Conservation (phyloP, 2,329 filamentous ascomycete genomes). For the Aspergillus alliaceus region DNA sequence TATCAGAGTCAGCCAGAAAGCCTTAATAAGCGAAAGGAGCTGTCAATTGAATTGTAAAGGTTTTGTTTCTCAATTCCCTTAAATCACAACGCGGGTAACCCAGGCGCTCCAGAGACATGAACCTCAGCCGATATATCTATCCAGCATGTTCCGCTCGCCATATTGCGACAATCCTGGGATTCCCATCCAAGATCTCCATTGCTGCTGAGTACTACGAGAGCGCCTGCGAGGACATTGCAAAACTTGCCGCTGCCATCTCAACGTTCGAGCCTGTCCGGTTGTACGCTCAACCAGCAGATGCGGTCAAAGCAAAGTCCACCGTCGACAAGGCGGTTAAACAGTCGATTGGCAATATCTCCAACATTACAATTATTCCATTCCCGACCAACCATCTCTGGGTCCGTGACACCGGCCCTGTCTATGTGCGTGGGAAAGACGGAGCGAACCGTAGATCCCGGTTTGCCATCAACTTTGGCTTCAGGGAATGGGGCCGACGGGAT, state of each 20-base stretch:
- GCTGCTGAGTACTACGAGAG: conserved; percentile 18
- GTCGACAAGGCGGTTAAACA: conserved; percentile 3
- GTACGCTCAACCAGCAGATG: conserved; percentile 26
- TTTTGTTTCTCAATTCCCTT: too few species aligned
- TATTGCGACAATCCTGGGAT: conserved; percentile 28
- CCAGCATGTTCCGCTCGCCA: conserved; percentile 23
- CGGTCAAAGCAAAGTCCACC: conserved; percentile 12
- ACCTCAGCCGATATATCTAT: too few species aligned
- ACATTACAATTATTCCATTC: conserved; percentile 16
- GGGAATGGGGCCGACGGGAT: conserved; percentile 22
- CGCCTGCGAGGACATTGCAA: conserved; percentile 26
- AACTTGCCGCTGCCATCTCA: conserved; percentile 28
- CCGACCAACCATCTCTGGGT: conserved; percentile 21
- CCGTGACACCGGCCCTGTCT: conserved; percentile 20
- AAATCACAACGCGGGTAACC: too few species aligned
- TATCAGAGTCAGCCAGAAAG: too few species aligned
- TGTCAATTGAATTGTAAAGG: too few species aligned
- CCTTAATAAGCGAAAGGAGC: too few species aligned
- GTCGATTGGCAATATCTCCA: conserved; percentile 7
- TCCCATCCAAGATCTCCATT: conserved; percentile 24
- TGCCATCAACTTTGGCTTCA: conserved; percentile 19
- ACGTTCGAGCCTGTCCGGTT: conserved; percentile 34
- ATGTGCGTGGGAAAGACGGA: conserved; percentile 13
- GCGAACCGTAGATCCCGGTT: conserved; percentile 5
- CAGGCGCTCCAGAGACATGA: too few species aligned